Conservation (phyloP, 2,329 filamentous ascomycete species). For the Pestalotiopsis sp. region DNA sequence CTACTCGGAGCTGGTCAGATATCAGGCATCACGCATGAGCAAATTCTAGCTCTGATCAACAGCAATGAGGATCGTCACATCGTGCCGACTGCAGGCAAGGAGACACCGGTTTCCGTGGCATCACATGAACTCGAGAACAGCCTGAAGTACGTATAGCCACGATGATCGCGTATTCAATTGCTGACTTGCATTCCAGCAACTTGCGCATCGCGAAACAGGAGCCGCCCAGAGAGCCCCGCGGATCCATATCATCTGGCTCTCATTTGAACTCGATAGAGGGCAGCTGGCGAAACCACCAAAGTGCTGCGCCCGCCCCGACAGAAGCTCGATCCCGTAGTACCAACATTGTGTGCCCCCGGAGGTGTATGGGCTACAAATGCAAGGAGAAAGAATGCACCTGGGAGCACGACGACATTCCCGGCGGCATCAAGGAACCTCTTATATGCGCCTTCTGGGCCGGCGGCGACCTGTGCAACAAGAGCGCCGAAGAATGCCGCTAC, state of each 20-base stretch:
- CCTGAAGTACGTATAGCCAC: not conserved
- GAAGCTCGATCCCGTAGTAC: not conserved
- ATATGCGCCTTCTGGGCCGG: conserved; percentile 26
- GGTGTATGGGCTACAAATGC: conserved; percentile 19
- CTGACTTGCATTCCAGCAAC: not conserved
- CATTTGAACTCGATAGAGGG: not conserved
- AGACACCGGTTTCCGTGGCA: not conserved
- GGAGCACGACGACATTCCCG: conserved; percentile 17
- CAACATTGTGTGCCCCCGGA: conserved; percentile 25
- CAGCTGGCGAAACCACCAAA: not conserved
- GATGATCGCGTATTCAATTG: not conserved
- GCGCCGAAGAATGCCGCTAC: conserved; percentile 15
- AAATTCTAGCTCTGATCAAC: conserved; percentile 19
- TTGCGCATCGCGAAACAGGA: not conserved
- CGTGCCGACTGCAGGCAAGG: not conserved
- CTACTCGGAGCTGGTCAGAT: conserved; percentile 21
- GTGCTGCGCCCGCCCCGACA: not conserved
- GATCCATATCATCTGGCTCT: not conserved
- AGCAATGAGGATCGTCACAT: conserved; percentile 5
- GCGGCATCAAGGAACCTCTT: conserved; percentile 19
- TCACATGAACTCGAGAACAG: conserved; percentile 1
- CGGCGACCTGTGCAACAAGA: conserved; percentile 20
- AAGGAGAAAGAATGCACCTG: conserved; percentile 17
- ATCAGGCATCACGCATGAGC: conserved; percentile 16
- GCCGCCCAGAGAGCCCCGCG: not conserved